Conservation (phyloP, 2,329 filamentous ascomycete species). For the Mycosphaerella arachidis region DNA sequence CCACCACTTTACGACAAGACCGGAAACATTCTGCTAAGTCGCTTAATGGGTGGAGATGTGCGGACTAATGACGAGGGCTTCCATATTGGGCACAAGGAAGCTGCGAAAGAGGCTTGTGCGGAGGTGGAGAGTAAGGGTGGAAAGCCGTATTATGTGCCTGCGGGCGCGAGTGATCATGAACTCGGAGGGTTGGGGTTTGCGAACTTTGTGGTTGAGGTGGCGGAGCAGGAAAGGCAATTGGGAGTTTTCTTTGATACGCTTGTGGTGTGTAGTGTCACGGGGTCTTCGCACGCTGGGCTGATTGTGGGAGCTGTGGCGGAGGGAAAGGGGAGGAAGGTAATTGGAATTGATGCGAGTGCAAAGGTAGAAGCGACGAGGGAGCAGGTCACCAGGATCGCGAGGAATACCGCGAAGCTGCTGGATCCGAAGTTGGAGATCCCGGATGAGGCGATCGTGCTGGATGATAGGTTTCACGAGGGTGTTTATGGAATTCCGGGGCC, state of each 20-base stretch:
- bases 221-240: constrained; percentile 56
- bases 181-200: constrained; percentile 67
- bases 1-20: constrained; percentile 42
- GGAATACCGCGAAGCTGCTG: constrained; percentile 58
- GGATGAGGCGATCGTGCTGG: constrained; percentile 58
- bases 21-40: constrained; percentile 66
- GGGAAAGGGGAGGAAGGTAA: constrained; percentile 49
- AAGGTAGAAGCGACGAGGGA: constrained; percentile 58
- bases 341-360: constrained; percentile 64
- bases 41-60: constrained; percentile 51
- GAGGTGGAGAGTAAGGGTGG: constrained; percentile 52
- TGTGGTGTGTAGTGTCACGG: constrained; percentile 63
- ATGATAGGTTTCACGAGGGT: constrained; percentile 63
- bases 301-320: constrained; percentile 63
- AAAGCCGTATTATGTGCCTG: constrained; percentile 68
- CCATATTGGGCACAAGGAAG: constrained; percentile 60
- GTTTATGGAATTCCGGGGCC: constrained; percentile 64
- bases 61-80: constrained; percentile 57
- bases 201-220: constrained; percentile 66
- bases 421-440: constrained; percentile 59
- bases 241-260: constrained; percentile 64
- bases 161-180: constrained; percentile 66
- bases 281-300: constrained; percentile 67
- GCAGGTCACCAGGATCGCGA: constrained; percentile 64
- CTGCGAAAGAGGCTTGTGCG: constrained; percentile 51